A percentile compares a stretch with the other conserved stretches of the same genome.
Evolutionary conservation across 176 grass and related monocot genomes (phyloP).

Genomic region (Phyllostachys edulis): DNA sequence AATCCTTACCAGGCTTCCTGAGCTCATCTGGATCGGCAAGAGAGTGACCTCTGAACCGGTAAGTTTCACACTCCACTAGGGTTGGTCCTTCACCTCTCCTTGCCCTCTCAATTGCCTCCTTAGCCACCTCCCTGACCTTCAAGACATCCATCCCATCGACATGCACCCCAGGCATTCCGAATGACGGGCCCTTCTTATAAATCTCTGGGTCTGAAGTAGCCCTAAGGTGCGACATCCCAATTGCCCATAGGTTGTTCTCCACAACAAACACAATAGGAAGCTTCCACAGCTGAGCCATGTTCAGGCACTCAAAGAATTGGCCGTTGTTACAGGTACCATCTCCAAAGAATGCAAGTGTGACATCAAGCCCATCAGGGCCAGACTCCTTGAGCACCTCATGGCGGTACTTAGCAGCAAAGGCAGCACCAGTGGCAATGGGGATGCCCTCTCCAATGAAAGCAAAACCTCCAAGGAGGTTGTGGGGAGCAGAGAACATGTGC

Average conservation of each 20-base stretch:
- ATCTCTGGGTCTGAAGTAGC: conserved; percentile 89
- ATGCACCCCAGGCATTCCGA: conserved; percentile 90
- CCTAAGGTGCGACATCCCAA: conserved; percentile 84
- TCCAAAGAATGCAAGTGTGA: conserved; percentile 86
- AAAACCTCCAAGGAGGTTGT: conserved; percentile 90
- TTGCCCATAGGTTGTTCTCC: conserved; percentile 95
- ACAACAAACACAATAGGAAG: conserved; percentile 97
- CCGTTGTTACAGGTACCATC: conserved; percentile 97
- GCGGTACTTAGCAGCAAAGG: conserved; percentile 88
- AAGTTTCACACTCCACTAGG: conserved; percentile 86
- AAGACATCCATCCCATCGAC: conserved; percentile 98
- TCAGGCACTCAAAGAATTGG: conserved; percentile 96
- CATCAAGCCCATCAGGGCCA: conserved; percentile 77
- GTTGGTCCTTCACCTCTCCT: conserved; percentile 96
- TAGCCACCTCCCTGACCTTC: conserved; percentile 88
- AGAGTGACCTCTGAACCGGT: conserved; percentile 85
- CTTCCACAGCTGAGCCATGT: conserved; percentile 99
- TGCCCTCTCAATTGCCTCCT: conserved; percentile 86
- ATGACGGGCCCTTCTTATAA: conserved; percentile 86
- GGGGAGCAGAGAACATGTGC: conserved; percentile 95
- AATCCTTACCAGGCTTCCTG: conserved; percentile 66
- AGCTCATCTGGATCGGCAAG: conserved; percentile 92
- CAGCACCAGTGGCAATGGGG: conserved; percentile 87
- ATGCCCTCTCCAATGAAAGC: conserved; percentile 97
- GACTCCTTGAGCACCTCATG: conserved; percentile 95